Percentiles rank a stretch among this genome's conserved stretches.
Conservation (phyloP, 106 monocot species). For the Iris macrosiphon region DNA sequence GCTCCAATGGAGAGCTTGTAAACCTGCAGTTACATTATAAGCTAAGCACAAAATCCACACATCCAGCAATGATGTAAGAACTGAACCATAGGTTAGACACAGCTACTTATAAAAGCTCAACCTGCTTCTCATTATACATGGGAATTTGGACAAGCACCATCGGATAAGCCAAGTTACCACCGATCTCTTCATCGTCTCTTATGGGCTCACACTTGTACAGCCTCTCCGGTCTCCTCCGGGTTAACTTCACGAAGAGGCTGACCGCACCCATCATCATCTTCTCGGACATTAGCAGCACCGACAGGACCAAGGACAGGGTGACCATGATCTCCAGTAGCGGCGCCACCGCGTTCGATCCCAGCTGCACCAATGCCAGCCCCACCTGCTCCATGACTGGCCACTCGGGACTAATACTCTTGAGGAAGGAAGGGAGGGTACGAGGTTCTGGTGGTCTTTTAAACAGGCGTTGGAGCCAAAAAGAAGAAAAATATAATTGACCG, state of each 20-base stretch:
- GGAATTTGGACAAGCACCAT: slow-evolving; percentile 56
- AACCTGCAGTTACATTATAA: slow-evolving; percentile 44
- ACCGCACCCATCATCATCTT: slow-evolving; percentile 19
- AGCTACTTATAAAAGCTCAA: not conserved
- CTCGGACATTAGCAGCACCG: slow-evolving; percentile 19
- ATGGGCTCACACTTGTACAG: slow-evolving; percentile 44
- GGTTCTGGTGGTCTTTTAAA: no score
- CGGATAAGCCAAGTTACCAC: slow-evolving; percentile 33
- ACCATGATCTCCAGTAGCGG: slow-evolving; percentile 11
- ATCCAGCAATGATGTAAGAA: not conserved
- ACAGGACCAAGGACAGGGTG: slow-evolving; percentile 13
- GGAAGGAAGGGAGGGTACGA: no score
- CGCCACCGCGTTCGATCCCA: not conserved
- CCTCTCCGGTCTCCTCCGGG: slow-evolving; percentile 27
- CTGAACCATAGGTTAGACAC: no score
- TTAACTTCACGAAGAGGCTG: slow-evolving; percentile 30
- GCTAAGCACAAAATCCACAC: not conserved
- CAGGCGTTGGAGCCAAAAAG: no score
- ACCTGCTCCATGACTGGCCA: not conserved
- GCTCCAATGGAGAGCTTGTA: slow-evolving; percentile 65
- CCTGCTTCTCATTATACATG: slow-evolving; percentile 59
- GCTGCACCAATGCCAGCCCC: not conserved
- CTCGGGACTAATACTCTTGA: no score
- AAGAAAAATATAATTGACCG: no score
- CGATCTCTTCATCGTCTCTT: slow-evolving; percentile 31